Base-by-base conservation (phyloP, 2,329 filamentous ascomycete genomes). In the Zasmidium cellare region DNA sequence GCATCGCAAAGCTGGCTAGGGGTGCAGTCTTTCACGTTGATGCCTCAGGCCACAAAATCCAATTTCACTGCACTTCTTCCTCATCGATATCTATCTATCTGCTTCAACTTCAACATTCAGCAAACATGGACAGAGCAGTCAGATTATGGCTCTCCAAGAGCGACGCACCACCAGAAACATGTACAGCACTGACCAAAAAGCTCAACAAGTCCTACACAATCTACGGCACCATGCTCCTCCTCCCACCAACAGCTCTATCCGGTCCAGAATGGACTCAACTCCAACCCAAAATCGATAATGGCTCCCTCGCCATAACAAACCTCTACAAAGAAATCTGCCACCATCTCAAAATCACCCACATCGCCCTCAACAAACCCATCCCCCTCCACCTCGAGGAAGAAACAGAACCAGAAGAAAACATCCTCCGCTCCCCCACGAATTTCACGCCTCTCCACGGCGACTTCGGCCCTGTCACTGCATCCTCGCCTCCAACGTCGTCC, bases 381-480 rank as follows among this genome's bases (percentile, higher is more conserved):
- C 77, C 79, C 38, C 52, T 23, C 2, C 58, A 31, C 38, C 16
- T 19, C 3, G 20, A 57, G 52, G 59, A 0, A 57, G 47, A 31
- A n/a, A 20, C 2, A n/a, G n/a, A n/a, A 7, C 28, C 28, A 31
- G 11, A 62, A 31, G 45, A 69, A n/a, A 96, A 96, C 70, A 76
- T 88, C 14, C 80, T 96, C 57, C 85, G 92, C 46, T 87, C 86
- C 50, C 93, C 93, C 0, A 83, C 80, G 45, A 83, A 87, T 18
- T 79, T 97, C 25, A 80, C 82, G 2, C 87, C 88, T 19, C 76
- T 97, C 0, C 77, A 87, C 70, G 92, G 92, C 20, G 79, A 88
- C 70, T 96, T 96, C 71, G 91, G 91, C 0, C 80, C 84, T 0
- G n/a, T 54, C 24, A 16, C 61, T 46, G n/a, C 20, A 23, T 55